Conservation (phyloP, 2,329 filamentous ascomycete genomes). For the Arthrobotrys conoides region DNA sequence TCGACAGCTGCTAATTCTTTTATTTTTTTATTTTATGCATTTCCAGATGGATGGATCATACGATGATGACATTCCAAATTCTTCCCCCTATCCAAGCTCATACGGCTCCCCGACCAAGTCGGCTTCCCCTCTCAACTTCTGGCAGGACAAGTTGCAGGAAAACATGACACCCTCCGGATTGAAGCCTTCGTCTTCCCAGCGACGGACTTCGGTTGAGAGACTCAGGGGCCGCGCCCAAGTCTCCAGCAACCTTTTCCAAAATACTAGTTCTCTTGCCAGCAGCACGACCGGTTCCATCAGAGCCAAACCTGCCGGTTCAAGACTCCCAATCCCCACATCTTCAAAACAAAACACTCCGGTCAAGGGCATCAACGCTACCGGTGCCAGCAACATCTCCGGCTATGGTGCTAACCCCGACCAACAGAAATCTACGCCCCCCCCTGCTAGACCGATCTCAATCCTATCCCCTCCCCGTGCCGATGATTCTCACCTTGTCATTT, state of each 20-base stretch:
- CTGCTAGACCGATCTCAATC: slow-evolving; percentile 64
- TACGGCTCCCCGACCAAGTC: slow-evolving; percentile 59
- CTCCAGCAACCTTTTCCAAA: slow-evolving; percentile 99
- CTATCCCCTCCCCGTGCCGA: slow-evolving; percentile 59
- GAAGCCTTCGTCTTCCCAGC: slow-evolving; percentile 75
- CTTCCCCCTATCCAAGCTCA: slow-evolving; percentile 63
- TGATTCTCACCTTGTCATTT: slow-evolving; percentile 69
- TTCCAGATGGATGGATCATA: slow-evolving; percentile 45
- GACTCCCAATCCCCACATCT: slow-evolving; percentile 69
- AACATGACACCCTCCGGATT: slow-evolving; percentile 72
- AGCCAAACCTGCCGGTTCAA: slow-evolving; percentile 86
- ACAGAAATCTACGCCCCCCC: slow-evolving; percentile 61
- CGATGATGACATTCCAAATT: slow-evolving; percentile 63
- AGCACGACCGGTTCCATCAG: slow-evolving; percentile 72
- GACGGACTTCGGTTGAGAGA: slow-evolving; percentile 93
- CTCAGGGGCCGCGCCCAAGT: slow-evolving; percentile 94
- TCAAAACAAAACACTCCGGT: slow-evolving; percentile 74
- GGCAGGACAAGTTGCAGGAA: slow-evolving; percentile 86
- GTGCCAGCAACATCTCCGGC: slow-evolving; percentile 67
- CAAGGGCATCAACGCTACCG: slow-evolving; percentile 71
- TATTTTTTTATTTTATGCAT: not conserved
- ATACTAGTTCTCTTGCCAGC: slow-evolving; percentile 78
- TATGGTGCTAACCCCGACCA: slow-evolving; percentile 65
- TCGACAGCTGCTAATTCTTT: not conserved
- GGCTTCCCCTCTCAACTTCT: slow-evolving; percentile 87